Evolutionary conservation across 2,329 filamentous ascomycete genomes (phyloP), one percentile per base, ranked within the genome.

Genomic region (Microcera coccophila): DNA sequence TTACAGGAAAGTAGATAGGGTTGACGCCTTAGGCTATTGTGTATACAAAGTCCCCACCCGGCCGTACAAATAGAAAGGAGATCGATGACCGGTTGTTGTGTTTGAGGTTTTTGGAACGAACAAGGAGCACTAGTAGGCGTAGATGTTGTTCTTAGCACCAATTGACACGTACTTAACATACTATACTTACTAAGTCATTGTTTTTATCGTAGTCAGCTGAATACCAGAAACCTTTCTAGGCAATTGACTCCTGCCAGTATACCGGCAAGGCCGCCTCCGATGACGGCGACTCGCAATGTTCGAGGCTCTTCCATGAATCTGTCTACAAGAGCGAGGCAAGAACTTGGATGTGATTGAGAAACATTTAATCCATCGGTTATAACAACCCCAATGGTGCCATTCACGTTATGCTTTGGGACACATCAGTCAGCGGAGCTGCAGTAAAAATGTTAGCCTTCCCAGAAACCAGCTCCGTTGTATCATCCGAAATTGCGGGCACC

Each of bases 201-300:
- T 86, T 86, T 65, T 86, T 87, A 57, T 87, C 82, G 40, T 79
- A 79, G 28, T 78, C 45, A 89, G 63, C 34, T 85, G 67, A 36
- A 88, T 75, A 0, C 75, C 74, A 0, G 85, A 84, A 0, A 89
- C 78, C 50, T 89, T 89, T 9, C 68, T 74, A 0, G 84, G 84
- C 1, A 90, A 66, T 8, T 88, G 63, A 81, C 72, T 1, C 83
- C 85, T 1, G 84, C 79, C 4, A 76, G 74, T 26, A 65, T 61
- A 0, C 62, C 63, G 3, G 59, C 55, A 17, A 65, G 49, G 2
- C 64, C 68, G 36, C 62, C 67, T 19, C 68, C 68, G 39, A 69
- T 62, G 3, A 67, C 59, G 1, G 59, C 62, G 3, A 68, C 65
- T 22, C 57, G 56, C 21, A 68, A 36, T 8, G 58, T 49, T 10